phyloP scores from a whole-genome alignment of 352 stramenopile genomes.

The Phytopythium mirpurense region DNA sequence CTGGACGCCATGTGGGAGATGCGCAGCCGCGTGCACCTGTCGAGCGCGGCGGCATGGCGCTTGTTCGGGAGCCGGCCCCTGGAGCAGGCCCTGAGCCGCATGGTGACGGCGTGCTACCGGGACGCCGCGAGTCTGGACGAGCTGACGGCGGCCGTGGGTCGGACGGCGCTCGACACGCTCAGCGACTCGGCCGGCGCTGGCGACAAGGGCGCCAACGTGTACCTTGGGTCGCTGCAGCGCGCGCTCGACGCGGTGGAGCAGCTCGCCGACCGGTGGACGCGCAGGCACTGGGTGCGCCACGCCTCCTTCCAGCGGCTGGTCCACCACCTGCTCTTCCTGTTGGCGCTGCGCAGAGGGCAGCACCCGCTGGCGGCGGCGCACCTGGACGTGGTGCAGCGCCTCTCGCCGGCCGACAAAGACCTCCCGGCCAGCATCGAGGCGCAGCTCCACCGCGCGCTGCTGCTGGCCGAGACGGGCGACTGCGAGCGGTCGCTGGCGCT shows the following conservation, averaged over 20 bases:
- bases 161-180: constrained; percentile 27
- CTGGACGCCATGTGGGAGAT: constrained; percentile 61
- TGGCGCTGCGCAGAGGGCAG: constrained; percentile 46
- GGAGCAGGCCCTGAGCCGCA: constrained; percentile 33
- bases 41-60: constrained; percentile 37
- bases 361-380: constrained; percentile 32
- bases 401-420: constrained; percentile 47
- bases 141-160: constrained; percentile 44
- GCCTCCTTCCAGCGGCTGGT: constrained; percentile 37
- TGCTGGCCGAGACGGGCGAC: constrained; percentile 30
- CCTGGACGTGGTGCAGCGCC: constrained; percentile 27
- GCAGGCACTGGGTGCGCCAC: constrained; percentile 25
- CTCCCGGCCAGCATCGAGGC: constrained; percentile 41
- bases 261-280: background rate
- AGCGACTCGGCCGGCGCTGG: background rate
- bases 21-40: constrained; percentile 51
- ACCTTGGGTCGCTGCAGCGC: constrained; percentile 26
- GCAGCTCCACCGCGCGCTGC: constrained; percentile 20
- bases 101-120: constrained; percentile 53
- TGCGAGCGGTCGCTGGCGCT: constrained; percentile 29
- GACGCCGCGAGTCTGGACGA: constrained; percentile 42
- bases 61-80: constrained; percentile 48
- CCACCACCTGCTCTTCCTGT: constrained; percentile 46
- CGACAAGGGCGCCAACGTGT: constrained; percentile 10
- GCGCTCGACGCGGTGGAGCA: constrained; percentile 19